Conservation (phyloP, 2,329 filamentous ascomycete species). For the Cladosporium sp. region DNA sequence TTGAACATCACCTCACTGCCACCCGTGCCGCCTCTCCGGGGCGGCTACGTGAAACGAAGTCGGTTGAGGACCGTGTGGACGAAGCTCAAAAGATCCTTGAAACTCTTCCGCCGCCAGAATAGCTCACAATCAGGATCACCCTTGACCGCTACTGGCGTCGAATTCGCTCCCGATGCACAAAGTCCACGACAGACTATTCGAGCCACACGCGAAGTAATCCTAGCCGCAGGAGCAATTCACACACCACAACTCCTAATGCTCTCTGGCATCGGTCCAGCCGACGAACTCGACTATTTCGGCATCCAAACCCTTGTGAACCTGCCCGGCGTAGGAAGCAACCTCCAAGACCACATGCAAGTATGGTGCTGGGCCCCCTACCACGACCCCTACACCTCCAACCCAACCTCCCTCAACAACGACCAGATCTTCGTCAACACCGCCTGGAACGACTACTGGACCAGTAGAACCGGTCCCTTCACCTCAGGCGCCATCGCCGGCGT, state of each 20-base stretch:
- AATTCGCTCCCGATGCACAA: slow-evolving; percentile 28
- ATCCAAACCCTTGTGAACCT: slow-evolving; percentile 58
- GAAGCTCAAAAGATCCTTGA: not conserved
- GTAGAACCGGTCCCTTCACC: slow-evolving; percentile 33
- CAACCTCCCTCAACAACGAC: slow-evolving; percentile 27
- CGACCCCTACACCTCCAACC: slow-evolving; percentile 23
- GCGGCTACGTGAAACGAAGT: not conserved
- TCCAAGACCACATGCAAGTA: slow-evolving; percentile 57
- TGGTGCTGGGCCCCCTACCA: slow-evolving; percentile 29
- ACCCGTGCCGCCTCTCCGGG: not conserved
- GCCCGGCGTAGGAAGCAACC: slow-evolving; percentile 63
- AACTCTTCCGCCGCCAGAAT: not conserved
- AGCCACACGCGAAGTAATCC: slow-evolving; percentile 32
- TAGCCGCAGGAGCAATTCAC: slow-evolving; percentile 34
- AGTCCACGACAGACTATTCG: slow-evolving; percentile 25
- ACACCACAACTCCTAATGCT: slow-evolving; percentile 36
- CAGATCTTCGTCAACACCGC: slow-evolving; percentile 29
- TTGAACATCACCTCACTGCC: slow-evolving; percentile 17
- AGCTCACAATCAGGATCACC: not conserved
- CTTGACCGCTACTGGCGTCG: slow-evolving; percentile 24
- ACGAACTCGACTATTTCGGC: slow-evolving; percentile 46
- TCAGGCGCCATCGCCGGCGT: slow-evolving; percentile 31
- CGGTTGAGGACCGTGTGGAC: not conserved
- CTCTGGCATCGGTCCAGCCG: slow-evolving; percentile 58
- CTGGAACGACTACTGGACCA: slow-evolving; percentile 29